Evolutionary conservation across 768 basidiomycete species (phyloP), one percentile per base, ranked within the genome.

Genomic region (Suillus plorans): DNA sequence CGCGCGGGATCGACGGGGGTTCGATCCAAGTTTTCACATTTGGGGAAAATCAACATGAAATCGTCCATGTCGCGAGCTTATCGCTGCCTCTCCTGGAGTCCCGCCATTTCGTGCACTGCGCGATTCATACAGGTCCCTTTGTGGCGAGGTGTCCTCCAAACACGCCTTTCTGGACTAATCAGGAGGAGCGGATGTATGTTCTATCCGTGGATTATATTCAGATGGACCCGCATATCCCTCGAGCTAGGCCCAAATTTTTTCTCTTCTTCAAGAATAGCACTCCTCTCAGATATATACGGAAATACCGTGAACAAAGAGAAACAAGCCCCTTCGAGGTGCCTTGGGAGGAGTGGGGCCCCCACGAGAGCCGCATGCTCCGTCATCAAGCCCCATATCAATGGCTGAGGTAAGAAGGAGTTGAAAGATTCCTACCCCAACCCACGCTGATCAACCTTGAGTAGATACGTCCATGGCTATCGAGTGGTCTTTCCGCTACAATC

Each of bases 21-120:
- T 64, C 77, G 1, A 75, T 87, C 62, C 71, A 80, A 22, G 63
- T 87, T 13, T 86, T 79, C 64, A 71, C 77, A 0, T 83, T 86
- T 61, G 44, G 45, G 6, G 56, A 56, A 57, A 18, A 36, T 56
- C 61, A n/a, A 60, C 60, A 25, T 10, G 34, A 57, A 20, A 39
- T 76, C 22, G 58, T 16, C 22, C 73, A 78, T 41, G 60, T 68
- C 6, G 71, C 70, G 3, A 64, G 64, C 1, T 66, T 72, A 16
- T 50, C 20, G 18, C 64, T 71, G 16, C 70, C 76, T 1, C 22
- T 59, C 5, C 7, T 69, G 8, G 65, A 37, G 3, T 56, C 61
- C 6, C 62, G 61, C 4, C 62, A 62, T 25, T 22, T 77, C 5
- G 61, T 70, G 31, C 64, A 64, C 47, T 41, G 78, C 12, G 25